Base-by-base conservation (phyloP, 768 basidiomycete genomes). In the Suillus bovinus region DNA sequence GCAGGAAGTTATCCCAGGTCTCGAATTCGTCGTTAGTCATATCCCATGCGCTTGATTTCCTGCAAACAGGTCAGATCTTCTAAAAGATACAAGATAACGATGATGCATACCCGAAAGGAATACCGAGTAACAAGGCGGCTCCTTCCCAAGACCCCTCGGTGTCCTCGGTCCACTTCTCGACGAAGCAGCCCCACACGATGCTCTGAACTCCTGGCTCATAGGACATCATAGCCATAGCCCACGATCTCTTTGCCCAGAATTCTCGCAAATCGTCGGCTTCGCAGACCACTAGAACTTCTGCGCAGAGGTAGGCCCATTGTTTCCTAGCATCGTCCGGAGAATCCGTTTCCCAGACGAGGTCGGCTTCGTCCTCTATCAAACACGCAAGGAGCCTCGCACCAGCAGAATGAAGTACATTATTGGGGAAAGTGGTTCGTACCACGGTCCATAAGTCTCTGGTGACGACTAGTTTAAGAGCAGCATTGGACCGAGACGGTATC, bases 271-370 rank as follows among this genome's bases (percentile, higher is more conserved):
- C 73, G 8, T 81, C 77, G 4, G 72, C 65, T 55, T 85, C 83
- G 61, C 83, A 84, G 22, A 80, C 71, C 10, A 79, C 72, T 34
- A 84, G 63, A 8, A 82, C 78, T 58, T 89, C 86, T 11, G 85
- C 80, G 62, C 86, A 88, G 0, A 92, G 70, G 17, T 69, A 74
- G 2, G 84, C 81, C 91, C 91, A 93, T 42, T 82, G 77, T 20
- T 71, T 73, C 54, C 82, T 79, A 13, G 85, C 81, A 34, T 79
- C 74, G 41, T 82, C 77, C 2, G 77, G 74, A 20, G 74, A 69
- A 44, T 81, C 80, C 22, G 80, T 76, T 55, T 80, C 78, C 62
- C 72, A 75, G 34, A 82, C 71, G 13, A 86, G 76, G 34, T 78
- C 76, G 17, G 76, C 71, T 60, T 85, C 84, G 44, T 78, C 78